Base-by-base conservation (phyloP, 2,329 filamentous ascomycete species). In the Trichoderma sp. region DNA sequence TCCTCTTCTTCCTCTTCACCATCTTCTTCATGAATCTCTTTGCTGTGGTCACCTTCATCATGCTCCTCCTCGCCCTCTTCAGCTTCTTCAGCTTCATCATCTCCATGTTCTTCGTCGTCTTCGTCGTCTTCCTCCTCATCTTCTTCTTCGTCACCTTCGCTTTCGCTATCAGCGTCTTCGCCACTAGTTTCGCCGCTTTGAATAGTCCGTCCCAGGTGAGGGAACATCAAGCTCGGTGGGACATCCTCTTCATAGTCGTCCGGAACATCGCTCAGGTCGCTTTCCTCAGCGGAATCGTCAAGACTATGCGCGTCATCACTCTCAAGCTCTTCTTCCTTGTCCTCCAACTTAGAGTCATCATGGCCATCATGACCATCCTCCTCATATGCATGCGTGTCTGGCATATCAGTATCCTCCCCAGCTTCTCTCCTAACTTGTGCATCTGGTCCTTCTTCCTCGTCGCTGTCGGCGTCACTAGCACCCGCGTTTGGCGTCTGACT, bases 241-340 rank as follows among this genome's bases (percentile, higher is more conserved):
- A 86, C 84, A 53, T 90, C 86, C 58, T 89, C 86, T 66, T 90
- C 87, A 71, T 88, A 88, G 53, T 86, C 87, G 4, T 86, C 81
- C 30, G 88, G 84, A 5, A 90, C 86, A 73, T 92, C 91, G 67
- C 89, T 92, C 0, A 92, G 82, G 73, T 92, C 90, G 76, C 90
- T 92, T 78, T 92, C 89, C 73, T 92, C 90, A 0, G 88, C 90
- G 53, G 87, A 90, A 73, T 91, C 89, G 72, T 90, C 88, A 8
- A 90, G 81, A 72, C 88, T 93, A 6, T 86, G 87, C 0, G 85
- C 71, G 17, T 78, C 78, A 53, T 69, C 67, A 50, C 78, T 77
- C 26, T 79, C 73, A 47, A 70, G 69, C 17, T 76, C 76, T 43
- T 76, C 76, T 43, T 76, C 74, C 61, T 76, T 77, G 73, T 74